These are phyloP conservation scores for Colletotrichum sp. DNA, from an alignment of 2,329 filamentous ascomycete species.

Conservation along the genomic window DNA sequence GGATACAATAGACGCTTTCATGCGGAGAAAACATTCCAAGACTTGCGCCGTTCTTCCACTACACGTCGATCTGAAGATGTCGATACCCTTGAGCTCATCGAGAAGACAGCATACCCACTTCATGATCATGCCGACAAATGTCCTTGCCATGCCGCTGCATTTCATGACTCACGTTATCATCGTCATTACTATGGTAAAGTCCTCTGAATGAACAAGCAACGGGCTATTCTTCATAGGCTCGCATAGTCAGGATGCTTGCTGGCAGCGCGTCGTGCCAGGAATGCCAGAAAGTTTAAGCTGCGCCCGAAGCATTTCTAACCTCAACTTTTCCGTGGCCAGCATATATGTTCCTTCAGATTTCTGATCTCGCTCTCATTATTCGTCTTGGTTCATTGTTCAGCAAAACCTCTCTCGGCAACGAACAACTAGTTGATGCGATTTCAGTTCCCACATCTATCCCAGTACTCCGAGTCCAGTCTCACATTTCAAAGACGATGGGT, in stretches of 20 bases:
- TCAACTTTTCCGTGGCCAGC: not conserved
- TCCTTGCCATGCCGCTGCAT: not conserved
- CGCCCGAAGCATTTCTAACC: not conserved
- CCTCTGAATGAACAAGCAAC: not conserved
- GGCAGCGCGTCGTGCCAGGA: not conserved
- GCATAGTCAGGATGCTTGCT: not conserved
- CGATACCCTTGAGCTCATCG: not conserved
- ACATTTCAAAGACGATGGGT: not conserved
- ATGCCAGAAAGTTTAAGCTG: not conserved
- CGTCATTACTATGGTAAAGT: not conserved
- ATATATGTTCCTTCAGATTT: not conserved
- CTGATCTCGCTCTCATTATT: not conserved
- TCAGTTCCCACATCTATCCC: not conserved
- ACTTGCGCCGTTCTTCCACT: not conserved
- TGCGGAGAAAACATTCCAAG: not conserved
- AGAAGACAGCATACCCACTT: not conserved
- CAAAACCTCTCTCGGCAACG: not conserved
- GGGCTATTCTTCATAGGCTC: not conserved
- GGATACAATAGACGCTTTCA: not conserved
- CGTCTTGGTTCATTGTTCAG: too few relatives aligned
- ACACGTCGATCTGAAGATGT: not conserved
- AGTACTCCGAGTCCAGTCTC: not conserved
- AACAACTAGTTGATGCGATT: not conserved
- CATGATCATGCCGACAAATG: not conserved
- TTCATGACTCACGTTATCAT: not conserved